A percentile compares a stretch with the other conserved stretches of the same genome.
Conservation (phyloP, 441 rosid genomes). For the Metrosideros polymorpha region DNA sequence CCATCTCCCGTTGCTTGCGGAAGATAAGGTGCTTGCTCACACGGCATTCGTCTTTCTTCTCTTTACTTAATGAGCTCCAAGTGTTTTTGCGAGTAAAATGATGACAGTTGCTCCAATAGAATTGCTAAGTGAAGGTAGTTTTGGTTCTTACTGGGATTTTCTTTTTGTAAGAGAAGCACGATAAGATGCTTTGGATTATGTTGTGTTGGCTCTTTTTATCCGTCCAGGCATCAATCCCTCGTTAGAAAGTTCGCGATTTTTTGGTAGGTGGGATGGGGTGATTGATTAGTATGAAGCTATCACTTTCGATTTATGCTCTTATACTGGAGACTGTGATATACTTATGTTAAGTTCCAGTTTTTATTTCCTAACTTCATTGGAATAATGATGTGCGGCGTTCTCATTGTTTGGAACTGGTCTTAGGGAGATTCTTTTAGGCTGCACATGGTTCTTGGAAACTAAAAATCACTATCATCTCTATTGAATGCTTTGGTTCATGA, state of each 20-base stretch:
- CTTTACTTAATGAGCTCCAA: background rate
- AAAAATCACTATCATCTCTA: background rate
- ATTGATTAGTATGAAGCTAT: background rate
- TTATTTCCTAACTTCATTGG: background rate
- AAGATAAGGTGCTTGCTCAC: slow-evolving; percentile 55
- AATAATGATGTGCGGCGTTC: background rate
- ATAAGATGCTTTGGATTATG: background rate
- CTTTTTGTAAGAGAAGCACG: accelerated
- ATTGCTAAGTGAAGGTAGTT: background rate
- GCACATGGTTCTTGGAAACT: background rate
- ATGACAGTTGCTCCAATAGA: background rate
- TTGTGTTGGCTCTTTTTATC: background rate
- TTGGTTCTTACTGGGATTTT: background rate
- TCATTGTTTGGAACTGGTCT: background rate
- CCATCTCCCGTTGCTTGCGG: slow-evolving; percentile 85
- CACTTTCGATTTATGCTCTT: background rate
- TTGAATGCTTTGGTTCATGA: background rate
- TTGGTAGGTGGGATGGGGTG: background rate
- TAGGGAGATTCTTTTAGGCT: background rate
- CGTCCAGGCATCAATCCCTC: background rate
- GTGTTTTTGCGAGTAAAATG: background rate
- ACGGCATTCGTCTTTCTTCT: background rate
- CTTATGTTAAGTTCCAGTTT: background rate
- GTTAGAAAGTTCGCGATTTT: background rate
- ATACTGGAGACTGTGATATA: background rate